Evolutionary conservation across 805 yeast species (phyloP).

Genomic region (Pichia manshurica): DNA sequence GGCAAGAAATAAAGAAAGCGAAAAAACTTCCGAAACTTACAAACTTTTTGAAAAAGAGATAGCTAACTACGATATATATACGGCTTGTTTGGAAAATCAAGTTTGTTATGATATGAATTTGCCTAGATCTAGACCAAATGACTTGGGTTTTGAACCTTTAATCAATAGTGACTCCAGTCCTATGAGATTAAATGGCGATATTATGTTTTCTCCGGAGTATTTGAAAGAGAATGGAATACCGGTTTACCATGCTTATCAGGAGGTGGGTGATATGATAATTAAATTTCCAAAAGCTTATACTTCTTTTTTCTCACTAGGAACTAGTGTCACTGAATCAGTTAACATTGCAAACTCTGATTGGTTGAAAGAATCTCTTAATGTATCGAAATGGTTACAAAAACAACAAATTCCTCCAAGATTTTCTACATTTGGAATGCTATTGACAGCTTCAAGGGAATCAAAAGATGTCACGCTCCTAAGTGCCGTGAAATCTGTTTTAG

Average conservation of each 20-base stretch:
- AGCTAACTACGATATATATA: slow-evolving; percentile 15
- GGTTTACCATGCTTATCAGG: slow-evolving; percentile 45
- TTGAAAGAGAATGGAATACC: slow-evolving; percentile 45
- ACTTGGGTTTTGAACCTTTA: slow-evolving; percentile 26
- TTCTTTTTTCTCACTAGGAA: slow-evolving; percentile 47
- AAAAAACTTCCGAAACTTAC: slow-evolving; percentile 2
- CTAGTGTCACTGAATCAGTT: slow-evolving; percentile 49
- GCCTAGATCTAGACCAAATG: slow-evolving; percentile 28
- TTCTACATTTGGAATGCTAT: slow-evolving; percentile 43
- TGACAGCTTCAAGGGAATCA: slow-evolving; percentile 40
- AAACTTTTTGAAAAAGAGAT: slow-evolving; percentile 11
- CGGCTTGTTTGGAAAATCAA: slow-evolving; percentile 23
- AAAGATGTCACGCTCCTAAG: slow-evolving; percentile 35
- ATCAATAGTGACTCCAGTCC: slow-evolving; percentile 18
- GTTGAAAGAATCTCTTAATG: slow-evolving; percentile 45
- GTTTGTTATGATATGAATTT: slow-evolving; percentile 14
- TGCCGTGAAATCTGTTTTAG: slow-evolving; percentile 32
- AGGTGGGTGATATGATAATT: slow-evolving; percentile 55
- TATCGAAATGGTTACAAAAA: slow-evolving; percentile 44
- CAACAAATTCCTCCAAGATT: slow-evolving; percentile 49
- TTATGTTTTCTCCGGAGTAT: slow-evolving; percentile 44
- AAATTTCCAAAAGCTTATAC: slow-evolving; percentile 54
- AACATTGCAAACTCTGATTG: slow-evolving; percentile 54
- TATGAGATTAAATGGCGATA: slow-evolving; percentile 35
- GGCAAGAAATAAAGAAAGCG: slow-evolving; percentile 9